Evolutionary conservation across 2,329 filamentous ascomycete species (phyloP).

Genomic region (Arthrobotrys iridis): DNA sequence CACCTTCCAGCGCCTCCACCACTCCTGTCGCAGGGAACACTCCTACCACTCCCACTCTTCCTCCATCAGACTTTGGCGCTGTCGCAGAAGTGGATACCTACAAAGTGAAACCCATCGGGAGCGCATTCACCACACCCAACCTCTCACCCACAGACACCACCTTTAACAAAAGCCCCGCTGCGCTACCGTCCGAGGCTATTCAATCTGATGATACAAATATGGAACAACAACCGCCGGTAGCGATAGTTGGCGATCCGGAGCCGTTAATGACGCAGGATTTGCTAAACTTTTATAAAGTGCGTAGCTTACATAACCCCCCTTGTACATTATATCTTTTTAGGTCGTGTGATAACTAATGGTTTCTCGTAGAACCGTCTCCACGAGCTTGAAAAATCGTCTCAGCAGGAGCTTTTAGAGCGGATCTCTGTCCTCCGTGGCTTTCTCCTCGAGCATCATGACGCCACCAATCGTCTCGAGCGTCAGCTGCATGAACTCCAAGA

Average conservation of each 20-base stretch:
- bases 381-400: constrained; percentile 45
- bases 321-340: background rate
- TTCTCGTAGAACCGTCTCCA: constrained; percentile 42
- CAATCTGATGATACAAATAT: constrained; percentile 25
- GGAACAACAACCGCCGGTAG: constrained; percentile 51
- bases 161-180: background rate
- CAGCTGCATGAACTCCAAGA: constrained; percentile 53
- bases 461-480: constrained; percentile 46
- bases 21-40: constrained; percentile 41
- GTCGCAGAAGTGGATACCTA: constrained; percentile 8
- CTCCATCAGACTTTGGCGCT: constrained; percentile 11
- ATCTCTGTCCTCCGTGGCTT: constrained; percentile 51
- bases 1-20: constrained; percentile 32
- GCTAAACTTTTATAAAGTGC: constrained; percentile 49
- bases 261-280: constrained; percentile 54
- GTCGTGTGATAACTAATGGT: background rate
- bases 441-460: constrained; percentile 51
- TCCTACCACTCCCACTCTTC: constrained; percentile 37
- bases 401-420: constrained; percentile 44
- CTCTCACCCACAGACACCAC: constrained; percentile 1
- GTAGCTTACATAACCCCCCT: background rate
- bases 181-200: background rate
- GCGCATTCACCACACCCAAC: constrained; percentile 22
- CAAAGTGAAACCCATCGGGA: constrained; percentile 1
- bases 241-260: constrained; percentile 53